Conservation (phyloP, 208 protist genomes). For the Acanthamoeba sp. region DNA sequence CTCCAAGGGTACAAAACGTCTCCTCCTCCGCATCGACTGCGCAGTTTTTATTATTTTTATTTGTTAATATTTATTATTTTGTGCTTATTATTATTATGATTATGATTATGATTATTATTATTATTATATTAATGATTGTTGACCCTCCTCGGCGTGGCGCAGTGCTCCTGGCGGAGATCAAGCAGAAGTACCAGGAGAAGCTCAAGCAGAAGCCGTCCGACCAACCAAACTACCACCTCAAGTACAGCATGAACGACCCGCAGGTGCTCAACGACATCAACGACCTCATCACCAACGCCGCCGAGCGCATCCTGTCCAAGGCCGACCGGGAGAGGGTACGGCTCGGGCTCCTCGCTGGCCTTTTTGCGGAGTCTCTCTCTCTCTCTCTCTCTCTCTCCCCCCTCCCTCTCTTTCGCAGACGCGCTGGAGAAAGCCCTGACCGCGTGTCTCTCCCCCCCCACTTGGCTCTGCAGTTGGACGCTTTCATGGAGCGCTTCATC, state of each 20-base stretch:
- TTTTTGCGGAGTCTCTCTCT: too few relatives aligned
- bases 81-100: too few relatives aligned
- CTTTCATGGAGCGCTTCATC: slow-evolving; percentile 74
- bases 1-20: slow-evolving; percentile 77
- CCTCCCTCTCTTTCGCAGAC: background rate
- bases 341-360: too few relatives aligned
- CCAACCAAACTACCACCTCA: slow-evolving; percentile 68
- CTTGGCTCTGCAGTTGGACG: slow-evolving; percentile 53
- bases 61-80: too few relatives aligned
- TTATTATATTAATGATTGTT: background rate
- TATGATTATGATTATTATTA: too few relatives aligned
- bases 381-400: background rate
- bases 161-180: slow-evolving; percentile 79
- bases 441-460: background rate
- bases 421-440: too few relatives aligned
- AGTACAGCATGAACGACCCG: slow-evolving; percentile 72
- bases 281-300: slow-evolving; percentile 71
- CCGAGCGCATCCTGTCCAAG: slow-evolving; percentile 46
- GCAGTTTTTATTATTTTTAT: too few relatives aligned
- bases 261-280: slow-evolving; percentile 77
- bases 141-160: background rate
- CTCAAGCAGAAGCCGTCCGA: slow-evolving; percentile 42
- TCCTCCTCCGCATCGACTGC: background rate
- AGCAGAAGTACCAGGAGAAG: slow-evolving; percentile 81
- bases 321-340: slow-evolving; percentile 66